Conservation (phyloP, 345 rosid genomes). For the Xanthoceras sorbifolium region DNA sequence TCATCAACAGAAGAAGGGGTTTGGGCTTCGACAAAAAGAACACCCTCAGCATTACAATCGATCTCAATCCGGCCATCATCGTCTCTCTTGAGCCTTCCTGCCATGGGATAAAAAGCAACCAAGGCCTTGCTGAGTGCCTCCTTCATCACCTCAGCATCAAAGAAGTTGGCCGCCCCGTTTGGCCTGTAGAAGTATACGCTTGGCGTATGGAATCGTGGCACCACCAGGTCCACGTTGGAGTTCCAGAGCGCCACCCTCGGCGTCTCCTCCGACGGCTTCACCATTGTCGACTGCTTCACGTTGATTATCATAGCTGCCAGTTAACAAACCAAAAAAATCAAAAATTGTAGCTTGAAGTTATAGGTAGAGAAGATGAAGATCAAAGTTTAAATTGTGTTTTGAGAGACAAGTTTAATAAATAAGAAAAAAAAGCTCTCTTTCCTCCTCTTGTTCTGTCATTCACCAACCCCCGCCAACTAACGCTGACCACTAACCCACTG, state of each 20-base stretch:
- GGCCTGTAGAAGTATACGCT: constrained; percentile 95
- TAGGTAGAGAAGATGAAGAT: neutral
- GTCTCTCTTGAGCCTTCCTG: constrained; percentile 66
- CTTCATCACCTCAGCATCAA: constrained; percentile 61
- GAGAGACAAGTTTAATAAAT: neutral
- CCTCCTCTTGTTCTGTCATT: no score
- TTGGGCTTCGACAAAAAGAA: constrained; percentile 80
- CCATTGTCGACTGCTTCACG: constrained; percentile 73
- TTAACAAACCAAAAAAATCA: neutral
- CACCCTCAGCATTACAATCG: constrained; percentile 82
- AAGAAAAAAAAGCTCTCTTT: neutral
- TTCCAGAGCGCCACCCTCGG: constrained; percentile 70
- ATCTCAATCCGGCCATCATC: constrained; percentile 95
- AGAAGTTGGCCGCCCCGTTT: constrained; percentile 59
- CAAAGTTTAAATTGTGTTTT: neutral
- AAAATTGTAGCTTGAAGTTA: neutral
- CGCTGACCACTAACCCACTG: neutral
- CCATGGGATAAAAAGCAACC: constrained; percentile 95
- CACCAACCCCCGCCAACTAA: constrained; percentile 34
- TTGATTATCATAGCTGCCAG: constrained; percentile 51
- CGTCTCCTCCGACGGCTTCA: constrained; percentile 69
- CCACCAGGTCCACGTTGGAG: constrained; percentile 85
- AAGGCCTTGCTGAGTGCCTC: constrained; percentile 73
- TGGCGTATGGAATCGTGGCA: constrained; percentile 87
- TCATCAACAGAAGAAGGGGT: constrained; percentile 66